A percentile compares a stretch with the other conserved stretches of the same genome.
Conservation (phyloP, 2,329 filamentous ascomycete species). For the Nothophaeocryptopus gaeumannii region DNA sequence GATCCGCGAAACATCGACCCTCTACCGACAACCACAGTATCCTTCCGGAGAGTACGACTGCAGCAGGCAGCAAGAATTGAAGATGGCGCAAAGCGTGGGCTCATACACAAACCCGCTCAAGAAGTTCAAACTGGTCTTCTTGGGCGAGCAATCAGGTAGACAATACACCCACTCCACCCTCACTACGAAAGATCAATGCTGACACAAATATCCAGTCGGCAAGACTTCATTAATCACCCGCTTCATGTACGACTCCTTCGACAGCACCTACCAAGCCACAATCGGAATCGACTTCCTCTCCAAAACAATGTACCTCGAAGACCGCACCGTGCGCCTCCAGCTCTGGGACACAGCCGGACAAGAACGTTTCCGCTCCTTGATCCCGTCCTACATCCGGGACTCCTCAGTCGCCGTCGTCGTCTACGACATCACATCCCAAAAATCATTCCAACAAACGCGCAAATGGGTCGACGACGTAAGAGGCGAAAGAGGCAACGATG, state of each 20-base stretch:
- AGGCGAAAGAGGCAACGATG: conserved; percentile 94
- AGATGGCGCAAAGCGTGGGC: conserved; percentile 77
- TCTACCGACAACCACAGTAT: conserved; percentile 1
- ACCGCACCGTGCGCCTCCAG: conserved; percentile 93
- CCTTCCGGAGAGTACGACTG: neutral
- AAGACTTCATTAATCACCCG: conserved; percentile 98
- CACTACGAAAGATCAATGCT: conserved; percentile 1
- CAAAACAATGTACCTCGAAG: conserved; percentile 99
- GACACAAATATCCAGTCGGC: conserved; percentile 62
- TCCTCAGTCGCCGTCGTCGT: conserved; percentile 97
- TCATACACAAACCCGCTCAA: conserved; percentile 99
- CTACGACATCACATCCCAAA: conserved; percentile 83
- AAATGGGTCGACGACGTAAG: conserved; percentile 99
- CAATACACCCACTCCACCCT: neutral
- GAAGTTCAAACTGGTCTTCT: conserved; percentile 99
- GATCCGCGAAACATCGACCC: neutral
- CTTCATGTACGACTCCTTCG: conserved; percentile 99
- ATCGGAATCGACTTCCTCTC: conserved; percentile 99
- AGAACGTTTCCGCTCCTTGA: conserved; percentile 93
- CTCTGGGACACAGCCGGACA: conserved; percentile 98
- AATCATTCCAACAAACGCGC: conserved; percentile 96
- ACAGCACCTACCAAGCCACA: conserved; percentile 99
- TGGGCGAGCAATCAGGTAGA: conserved; percentile 97
- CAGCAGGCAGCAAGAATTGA: conserved; percentile 30
- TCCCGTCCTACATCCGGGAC: conserved; percentile 97